Conservation (phyloP, 495 filamentous ascomycete species). For the Xylaria telfairii region DNA sequence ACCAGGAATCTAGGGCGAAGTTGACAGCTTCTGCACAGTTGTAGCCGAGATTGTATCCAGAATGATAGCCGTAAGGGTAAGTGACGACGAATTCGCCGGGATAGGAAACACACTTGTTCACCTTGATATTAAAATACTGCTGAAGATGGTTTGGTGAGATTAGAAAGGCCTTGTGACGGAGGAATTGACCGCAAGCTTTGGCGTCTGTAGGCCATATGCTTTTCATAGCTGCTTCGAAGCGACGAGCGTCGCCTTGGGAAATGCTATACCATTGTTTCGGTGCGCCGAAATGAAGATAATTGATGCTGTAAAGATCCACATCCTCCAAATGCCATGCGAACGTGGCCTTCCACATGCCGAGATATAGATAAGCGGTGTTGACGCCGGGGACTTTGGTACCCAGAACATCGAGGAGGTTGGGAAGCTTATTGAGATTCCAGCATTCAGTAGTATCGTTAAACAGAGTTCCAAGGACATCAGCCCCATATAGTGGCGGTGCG, state of each 20-base stretch:
- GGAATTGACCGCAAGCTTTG: constrained; percentile 96
- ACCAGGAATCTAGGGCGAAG: constrained; percentile 92
- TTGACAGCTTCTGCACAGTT: constrained; percentile 99
- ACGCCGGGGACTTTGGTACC: constrained; percentile 96
- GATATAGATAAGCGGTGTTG: constrained; percentile 97
- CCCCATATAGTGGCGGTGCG: constrained; percentile 92
- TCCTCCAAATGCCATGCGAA: constrained; percentile 99
- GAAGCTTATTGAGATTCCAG: constrained; percentile 95
- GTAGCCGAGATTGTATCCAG: constrained; percentile 96
- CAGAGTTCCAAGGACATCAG: constrained; percentile 95
- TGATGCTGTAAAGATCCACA: constrained; percentile 98
- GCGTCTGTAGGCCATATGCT: constrained; percentile 93
- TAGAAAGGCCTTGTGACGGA: constrained; percentile 97
- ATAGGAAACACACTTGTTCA: constrained; percentile 94
- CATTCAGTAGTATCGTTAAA: constrained; percentile 83
- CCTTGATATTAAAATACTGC: constrained; percentile 87
- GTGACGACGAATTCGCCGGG: constrained; percentile 99
- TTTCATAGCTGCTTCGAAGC: constrained; percentile 95
- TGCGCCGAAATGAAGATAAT: constrained; percentile 98
- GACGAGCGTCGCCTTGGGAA: constrained; percentile 90
- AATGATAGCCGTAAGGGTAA: constrained; percentile 98
- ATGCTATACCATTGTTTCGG: constrained; percentile 99
- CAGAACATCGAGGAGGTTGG: constrained; percentile 91
- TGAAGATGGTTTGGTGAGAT: constrained; percentile 89
- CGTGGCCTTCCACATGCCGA: constrained; percentile 99